Conservation (phyloP, 2,329 filamentous ascomycete genomes). For the Hymenoscyphus repandus region DNA sequence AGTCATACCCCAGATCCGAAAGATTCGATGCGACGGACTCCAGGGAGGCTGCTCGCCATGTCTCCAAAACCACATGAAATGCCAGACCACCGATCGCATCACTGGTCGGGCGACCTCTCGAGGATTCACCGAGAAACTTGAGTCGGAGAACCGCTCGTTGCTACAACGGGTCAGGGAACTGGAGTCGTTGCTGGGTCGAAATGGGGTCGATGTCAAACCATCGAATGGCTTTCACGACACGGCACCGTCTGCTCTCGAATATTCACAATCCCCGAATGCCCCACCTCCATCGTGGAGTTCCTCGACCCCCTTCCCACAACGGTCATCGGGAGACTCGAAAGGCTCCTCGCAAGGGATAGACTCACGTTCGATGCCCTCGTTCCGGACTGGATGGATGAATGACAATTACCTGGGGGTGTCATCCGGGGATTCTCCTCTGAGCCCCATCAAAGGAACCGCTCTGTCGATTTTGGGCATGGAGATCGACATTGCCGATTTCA, state of each 20-base stretch:
- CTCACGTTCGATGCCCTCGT: conserved; percentile 20
- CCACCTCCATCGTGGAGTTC: conserved; percentile 17
- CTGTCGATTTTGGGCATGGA: conserved; percentile 76
- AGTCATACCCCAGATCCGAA: conserved; percentile 55
- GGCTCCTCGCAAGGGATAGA: conserved; percentile 17
- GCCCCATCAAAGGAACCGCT: conserved; percentile 69
- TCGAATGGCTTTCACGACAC: conserved; percentile 26
- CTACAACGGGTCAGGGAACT: conserved; percentile 62
- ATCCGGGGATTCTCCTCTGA: conserved; percentile 57
- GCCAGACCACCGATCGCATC: conserved; percentile 78
- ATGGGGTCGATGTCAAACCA: conserved; percentile 56
- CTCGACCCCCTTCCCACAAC: conserved; percentile 8
- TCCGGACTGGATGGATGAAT: conserved; percentile 36
- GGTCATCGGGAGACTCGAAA: conserved; percentile 1
- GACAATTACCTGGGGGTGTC: conserved; percentile 62
- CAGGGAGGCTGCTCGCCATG: conserved; percentile 80
- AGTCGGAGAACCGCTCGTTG: conserved; percentile 66
- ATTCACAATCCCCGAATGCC: conserved; percentile 9
- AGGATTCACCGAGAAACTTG: conserved; percentile 72
- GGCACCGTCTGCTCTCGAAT: conserved; percentile 14
- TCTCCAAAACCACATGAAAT: conserved; percentile 68
- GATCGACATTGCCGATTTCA: conserved; percentile 71
- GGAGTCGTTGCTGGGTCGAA: conserved; percentile 57
- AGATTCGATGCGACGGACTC: conserved; percentile 80
- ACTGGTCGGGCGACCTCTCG: conserved; percentile 74